Conservation (phyloP, 192 early-diverging fungal species). For the Spinellus fusiger region DNA sequence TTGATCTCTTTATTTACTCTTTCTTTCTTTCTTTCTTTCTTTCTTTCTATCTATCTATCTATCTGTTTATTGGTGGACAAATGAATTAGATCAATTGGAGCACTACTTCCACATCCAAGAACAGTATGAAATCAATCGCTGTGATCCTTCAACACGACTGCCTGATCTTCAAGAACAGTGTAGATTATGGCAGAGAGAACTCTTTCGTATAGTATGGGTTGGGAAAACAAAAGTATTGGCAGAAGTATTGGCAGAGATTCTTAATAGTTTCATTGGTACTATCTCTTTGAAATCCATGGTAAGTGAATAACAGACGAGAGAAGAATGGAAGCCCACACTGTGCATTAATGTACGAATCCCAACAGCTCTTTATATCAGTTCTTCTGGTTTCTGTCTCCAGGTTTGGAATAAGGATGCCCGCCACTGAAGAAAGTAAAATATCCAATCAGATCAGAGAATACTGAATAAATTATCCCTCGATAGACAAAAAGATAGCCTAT, state of each 20-base stretch:
- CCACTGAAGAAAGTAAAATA: too few relatives aligned
- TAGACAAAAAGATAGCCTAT: too few relatives aligned
- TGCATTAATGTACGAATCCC: too few relatives aligned
- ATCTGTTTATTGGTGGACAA: neutral
- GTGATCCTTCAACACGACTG: slow-evolving; percentile 41
- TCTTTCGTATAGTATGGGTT: slow-evolving; percentile 12
- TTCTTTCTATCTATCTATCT: neutral
- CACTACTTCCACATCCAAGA: neutral
- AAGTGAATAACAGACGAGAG: slow-evolving; percentile 1
- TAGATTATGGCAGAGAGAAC: slow-evolving; percentile 50
- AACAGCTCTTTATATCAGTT: too few relatives aligned
- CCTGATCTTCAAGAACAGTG: slow-evolving; percentile 55
- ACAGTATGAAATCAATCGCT: slow-evolving; percentile 34
- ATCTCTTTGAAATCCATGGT: slow-evolving; percentile 80
- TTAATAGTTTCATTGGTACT: slow-evolving; percentile 76
- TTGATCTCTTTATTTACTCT: neutral
- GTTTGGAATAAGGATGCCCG: too few relatives aligned
- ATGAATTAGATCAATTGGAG: slow-evolving; percentile 5
- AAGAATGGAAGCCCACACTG: too few relatives aligned
- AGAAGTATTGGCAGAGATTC: slow-evolving; percentile 78
- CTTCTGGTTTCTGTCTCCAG: too few relatives aligned
- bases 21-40: neutral
- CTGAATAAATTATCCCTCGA: too few relatives aligned
- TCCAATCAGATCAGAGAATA: too few relatives aligned
- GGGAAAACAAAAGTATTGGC: slow-evolving; percentile 60